Conservation (phyloP, 2,329 filamentous ascomycete genomes). For the Fusarium sarcochroum region DNA sequence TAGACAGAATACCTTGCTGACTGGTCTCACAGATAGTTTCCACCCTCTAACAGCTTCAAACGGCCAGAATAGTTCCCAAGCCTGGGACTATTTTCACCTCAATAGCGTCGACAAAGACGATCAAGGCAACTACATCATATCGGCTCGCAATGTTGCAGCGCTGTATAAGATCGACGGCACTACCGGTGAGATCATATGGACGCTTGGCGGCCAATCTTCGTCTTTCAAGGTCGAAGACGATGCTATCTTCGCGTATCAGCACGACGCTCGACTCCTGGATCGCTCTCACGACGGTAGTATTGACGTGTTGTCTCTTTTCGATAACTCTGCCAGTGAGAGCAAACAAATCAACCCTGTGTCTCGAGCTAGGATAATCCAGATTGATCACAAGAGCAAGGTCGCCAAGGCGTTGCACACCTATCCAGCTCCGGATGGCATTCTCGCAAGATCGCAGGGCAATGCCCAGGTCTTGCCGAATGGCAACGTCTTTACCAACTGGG, state of each 20-base stretch:
- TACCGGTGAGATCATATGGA: slow-evolving; percentile 67
- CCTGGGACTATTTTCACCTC: slow-evolving; percentile 50
- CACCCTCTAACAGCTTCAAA: not conserved
- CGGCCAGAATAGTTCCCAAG: slow-evolving; percentile 18
- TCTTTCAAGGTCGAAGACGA: slow-evolving; percentile 53
- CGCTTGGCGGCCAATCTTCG: slow-evolving; percentile 58
- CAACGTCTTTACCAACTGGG: slow-evolving; percentile 71
- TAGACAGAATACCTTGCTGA: too few species aligned
- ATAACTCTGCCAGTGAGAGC: slow-evolving; percentile 56
- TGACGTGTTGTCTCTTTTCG: slow-evolving; percentile 67
- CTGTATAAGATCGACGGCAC: slow-evolving; percentile 53
- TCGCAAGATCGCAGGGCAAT: slow-evolving; percentile 63
- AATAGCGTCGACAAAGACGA: slow-evolving; percentile 57
- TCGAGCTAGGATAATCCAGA: slow-evolving; percentile 61
- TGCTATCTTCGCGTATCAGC: slow-evolving; percentile 63
- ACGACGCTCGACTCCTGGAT: slow-evolving; percentile 61
- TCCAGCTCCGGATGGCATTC: slow-evolving; percentile 63
- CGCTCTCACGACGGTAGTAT: slow-evolving; percentile 56
- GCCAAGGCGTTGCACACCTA: slow-evolving; percentile 63
- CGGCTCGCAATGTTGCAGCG: slow-evolving; percentile 41
- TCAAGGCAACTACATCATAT: slow-evolving; percentile 50
- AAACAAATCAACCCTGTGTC: slow-evolving; percentile 16
- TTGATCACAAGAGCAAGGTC: slow-evolving; percentile 60
- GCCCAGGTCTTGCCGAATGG: slow-evolving; percentile 68
- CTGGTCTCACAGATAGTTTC: not conserved